A percentile compares a stretch with the other conserved stretches of the same genome.
These are phyloP conservation scores for Chaetomidium leptoderma DNA, from an alignment of 495 filamentous ascomycete genomes.

Conservation along the genomic window DNA sequence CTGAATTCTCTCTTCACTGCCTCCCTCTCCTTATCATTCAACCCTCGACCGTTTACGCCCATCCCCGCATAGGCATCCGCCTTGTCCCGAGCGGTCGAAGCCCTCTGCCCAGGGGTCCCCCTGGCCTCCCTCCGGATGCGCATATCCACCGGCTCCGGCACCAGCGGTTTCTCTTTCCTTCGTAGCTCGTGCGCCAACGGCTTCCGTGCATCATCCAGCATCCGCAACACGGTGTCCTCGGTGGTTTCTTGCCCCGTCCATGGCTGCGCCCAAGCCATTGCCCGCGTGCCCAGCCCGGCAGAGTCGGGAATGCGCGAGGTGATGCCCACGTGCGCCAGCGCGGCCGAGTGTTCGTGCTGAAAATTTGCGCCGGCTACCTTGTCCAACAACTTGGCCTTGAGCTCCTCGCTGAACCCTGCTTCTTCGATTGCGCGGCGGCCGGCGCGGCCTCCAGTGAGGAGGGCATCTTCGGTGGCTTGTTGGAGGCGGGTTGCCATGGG, in stretches of 20 bases:
- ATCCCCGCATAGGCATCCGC: slow-evolving; percentile 66
- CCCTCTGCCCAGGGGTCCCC: slow-evolving; percentile 50
- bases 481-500: slow-evolving; percentile 71
- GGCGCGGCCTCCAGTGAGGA: slow-evolving; percentile 66
- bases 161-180: slow-evolving; percentile 47
- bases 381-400: slow-evolving; percentile 70
- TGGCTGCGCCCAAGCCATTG: slow-evolving; percentile 62
- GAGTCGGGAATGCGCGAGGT: slow-evolving; percentile 40
- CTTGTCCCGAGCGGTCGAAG: slow-evolving; percentile 75
- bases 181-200: slow-evolving; percentile 52
- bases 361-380: slow-evolving; percentile 69
- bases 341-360: slow-evolving; percentile 60
- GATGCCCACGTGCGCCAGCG: slow-evolving; percentile 63
- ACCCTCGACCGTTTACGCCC: slow-evolving; percentile 45
- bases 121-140: slow-evolving; percentile 45
- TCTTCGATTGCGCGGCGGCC: slow-evolving; percentile 73
- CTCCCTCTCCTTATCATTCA: slow-evolving; percentile 67
- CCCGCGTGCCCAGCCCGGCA: slow-evolving; percentile 68
- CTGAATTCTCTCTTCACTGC: slow-evolving; percentile 65
- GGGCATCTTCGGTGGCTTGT: slow-evolving; percentile 73
- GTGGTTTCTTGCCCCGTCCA: slow-evolving; percentile 77
- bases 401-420: slow-evolving; percentile 80
- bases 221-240: slow-evolving; percentile 75
- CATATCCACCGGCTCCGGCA: slow-evolving; percentile 53
- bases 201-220: slow-evolving; percentile 81